Conservation (phyloP, 805 yeast species). For the Starmerella sirachaensis region DNA sequence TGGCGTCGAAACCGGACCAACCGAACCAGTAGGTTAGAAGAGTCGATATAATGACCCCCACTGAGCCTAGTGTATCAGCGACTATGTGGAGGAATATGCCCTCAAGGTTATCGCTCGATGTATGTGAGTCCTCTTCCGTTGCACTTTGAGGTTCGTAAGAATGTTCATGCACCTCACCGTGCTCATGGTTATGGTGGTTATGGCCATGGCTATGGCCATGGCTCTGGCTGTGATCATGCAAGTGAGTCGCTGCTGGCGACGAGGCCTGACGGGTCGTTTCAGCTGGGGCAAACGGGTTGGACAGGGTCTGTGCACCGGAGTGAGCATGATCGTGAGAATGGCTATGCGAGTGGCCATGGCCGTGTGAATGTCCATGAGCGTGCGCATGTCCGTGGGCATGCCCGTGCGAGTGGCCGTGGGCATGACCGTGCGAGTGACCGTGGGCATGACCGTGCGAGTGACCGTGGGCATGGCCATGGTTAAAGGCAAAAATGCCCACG, state of each 20-base stretch:
- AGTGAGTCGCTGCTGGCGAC: no score
- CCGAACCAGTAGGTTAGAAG: constrained; percentile 57
- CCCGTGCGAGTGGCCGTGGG: constrained; percentile 15
- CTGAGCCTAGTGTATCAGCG: constrained; percentile 94
- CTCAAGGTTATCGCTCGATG: constrained; percentile 73
- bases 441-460: constrained; percentile 23
- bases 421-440: constrained; percentile 22
- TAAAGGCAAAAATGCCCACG: constrained; percentile 89
- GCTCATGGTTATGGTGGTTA: constrained; percentile 1
- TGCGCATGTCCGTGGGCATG: constrained; percentile 19
- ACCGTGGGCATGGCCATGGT: constrained; percentile 41
- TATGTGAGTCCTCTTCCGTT: no score
- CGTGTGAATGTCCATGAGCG: constrained; percentile 25
- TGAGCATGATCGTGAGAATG: no score
- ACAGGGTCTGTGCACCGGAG: no score
- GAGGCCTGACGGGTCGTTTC: no score
- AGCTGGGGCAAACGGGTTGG: no score
- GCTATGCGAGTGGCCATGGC: constrained; percentile 7
- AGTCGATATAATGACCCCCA: constrained; percentile 91
- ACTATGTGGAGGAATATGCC: constrained; percentile 88
- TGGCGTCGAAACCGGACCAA: constrained; percentile 78
- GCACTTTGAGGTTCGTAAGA: no score
- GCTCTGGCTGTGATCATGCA: constrained; percentile 7
- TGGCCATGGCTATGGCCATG: constrained; percentile 11
- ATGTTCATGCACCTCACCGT: neutral